phyloP scores from a whole-genome alignment of 2,329 filamentous ascomycete species.

The Fusarium sp. region DNA sequence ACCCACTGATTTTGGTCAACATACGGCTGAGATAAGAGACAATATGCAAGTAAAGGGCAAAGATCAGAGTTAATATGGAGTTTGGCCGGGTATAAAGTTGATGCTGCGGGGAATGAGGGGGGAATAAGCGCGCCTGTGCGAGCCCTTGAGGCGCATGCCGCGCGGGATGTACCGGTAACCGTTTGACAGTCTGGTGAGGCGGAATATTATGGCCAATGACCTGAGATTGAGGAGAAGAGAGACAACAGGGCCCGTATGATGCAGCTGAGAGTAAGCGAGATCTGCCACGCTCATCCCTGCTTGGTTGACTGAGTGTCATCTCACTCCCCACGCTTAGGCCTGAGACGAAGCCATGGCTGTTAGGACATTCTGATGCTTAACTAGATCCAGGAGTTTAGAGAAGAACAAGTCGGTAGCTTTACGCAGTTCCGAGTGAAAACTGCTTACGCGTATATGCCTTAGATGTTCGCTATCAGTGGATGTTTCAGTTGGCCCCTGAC shows the following conservation, averaged over 20 bases:
- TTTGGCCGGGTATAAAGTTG: conserved; percentile 16
- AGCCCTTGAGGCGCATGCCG: conserved; percentile 6
- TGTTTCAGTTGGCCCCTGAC: neutral
- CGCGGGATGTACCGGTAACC: conserved; percentile 15
- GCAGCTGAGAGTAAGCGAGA: conserved; percentile 12
- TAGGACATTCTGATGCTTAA: neutral
- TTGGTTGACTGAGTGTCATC: neutral
- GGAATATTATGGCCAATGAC: conserved; percentile 2
- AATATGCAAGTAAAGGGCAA: conserved; percentile 6
- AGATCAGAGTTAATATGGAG: conserved; percentile 7
- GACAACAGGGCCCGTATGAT: neutral
- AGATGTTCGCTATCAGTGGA: neutral
- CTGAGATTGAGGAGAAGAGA: conserved; percentile 9
- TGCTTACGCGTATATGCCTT: neutral
- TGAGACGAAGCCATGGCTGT: conserved; percentile 15
- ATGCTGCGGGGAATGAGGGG: conserved; percentile 23
- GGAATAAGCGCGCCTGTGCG: conserved; percentile 25
- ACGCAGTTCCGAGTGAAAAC: neutral
- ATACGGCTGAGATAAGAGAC: conserved; percentile 25
- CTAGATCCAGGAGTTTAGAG: neutral
- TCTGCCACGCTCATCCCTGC: conserved; percentile 16
- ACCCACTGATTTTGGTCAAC: conserved; percentile 1
- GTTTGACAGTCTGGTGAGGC: conserved; percentile 2
- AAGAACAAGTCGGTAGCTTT: neutral
- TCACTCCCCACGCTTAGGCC: conserved; percentile 8